A percentile compares a stretch with the other conserved stretches of the same genome.
Evolutionary conservation across 2,329 filamentous ascomycete genomes (phyloP).

Genomic region (Leptodontidium sp.): DNA sequence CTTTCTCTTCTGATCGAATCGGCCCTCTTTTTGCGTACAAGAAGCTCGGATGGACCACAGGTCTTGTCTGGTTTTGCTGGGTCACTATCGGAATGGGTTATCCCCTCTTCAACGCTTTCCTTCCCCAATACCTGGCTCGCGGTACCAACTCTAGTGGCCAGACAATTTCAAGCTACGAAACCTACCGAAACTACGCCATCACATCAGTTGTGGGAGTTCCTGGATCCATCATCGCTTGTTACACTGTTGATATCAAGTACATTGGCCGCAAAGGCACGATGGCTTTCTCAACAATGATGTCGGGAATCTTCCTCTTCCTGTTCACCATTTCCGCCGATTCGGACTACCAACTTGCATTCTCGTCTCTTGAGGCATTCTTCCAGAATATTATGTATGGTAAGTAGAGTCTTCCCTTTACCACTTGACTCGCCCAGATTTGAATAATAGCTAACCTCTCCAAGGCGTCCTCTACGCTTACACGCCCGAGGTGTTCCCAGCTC

Average conservation of each 20-base stretch:
- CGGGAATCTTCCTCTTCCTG: slow-evolving; percentile 74
- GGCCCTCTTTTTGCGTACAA: slow-evolving; percentile 68
- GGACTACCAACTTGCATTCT: slow-evolving; percentile 68
- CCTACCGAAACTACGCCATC: slow-evolving; percentile 85
- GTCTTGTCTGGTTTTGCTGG: slow-evolving; percentile 81
- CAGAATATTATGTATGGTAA: slow-evolving; percentile 75
- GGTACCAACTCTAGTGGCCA: slow-evolving; percentile 50
- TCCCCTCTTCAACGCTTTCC: slow-evolving; percentile 87
- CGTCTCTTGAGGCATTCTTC: slow-evolving; percentile 73
- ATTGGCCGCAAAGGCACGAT: slow-evolving; percentile 78
- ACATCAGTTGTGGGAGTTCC: slow-evolving; percentile 80
- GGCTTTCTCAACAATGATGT: slow-evolving; percentile 71
- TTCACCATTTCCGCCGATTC: slow-evolving; percentile 67
- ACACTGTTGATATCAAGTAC: slow-evolving; percentile 71
- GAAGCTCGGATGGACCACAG: slow-evolving; percentile 60
- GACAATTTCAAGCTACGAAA: slow-evolving; percentile 53
- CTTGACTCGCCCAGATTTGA: background rate
- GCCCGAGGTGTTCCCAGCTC: slow-evolving; percentile 78
- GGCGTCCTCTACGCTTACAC: slow-evolving; percentile 81
- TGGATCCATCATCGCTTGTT: slow-evolving; percentile 77
- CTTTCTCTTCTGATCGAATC: slow-evolving; percentile 73
- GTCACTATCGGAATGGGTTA: slow-evolving; percentile 85
- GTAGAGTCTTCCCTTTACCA: background rate
- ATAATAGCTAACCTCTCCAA: background rate
- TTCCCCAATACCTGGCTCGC: slow-evolving; percentile 83